phyloP scores from a whole-genome alignment of 164 flowering plant species.

The Umbellularia californica region DNA sequence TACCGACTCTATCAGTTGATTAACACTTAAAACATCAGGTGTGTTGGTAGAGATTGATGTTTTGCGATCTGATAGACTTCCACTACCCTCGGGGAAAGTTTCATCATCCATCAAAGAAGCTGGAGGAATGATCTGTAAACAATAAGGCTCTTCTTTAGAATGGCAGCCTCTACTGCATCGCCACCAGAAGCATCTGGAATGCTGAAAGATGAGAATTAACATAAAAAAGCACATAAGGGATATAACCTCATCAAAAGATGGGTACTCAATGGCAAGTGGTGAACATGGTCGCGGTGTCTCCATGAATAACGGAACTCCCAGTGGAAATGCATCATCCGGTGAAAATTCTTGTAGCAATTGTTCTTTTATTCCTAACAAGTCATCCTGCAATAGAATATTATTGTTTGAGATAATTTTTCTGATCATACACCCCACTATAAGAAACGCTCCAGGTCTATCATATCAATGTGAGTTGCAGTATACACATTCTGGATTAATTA shows the following conservation, averaged over 20 bases:
- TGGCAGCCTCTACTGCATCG: not conserved
- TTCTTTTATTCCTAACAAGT: conserved; percentile 38
- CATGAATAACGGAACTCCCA: conserved; percentile 66
- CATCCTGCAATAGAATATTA: conserved; percentile 44
- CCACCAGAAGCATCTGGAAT: not conserved
- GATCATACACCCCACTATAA: not conserved
- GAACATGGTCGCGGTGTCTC: conserved; percentile 76
- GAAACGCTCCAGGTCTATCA: not conserved
- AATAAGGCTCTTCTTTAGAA: conserved; percentile 2
- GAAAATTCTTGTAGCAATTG: conserved; percentile 63
- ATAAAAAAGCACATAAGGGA: not conserved
- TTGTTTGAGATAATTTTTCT: too few relatives aligned
- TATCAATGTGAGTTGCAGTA: not conserved
- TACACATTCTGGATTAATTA: not conserved
- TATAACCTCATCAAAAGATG: conserved; percentile 60
- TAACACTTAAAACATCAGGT: conserved; percentile 63
- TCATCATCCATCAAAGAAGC: conserved; percentile 56
- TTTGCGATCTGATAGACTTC: conserved; percentile 62
- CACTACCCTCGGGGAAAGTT: conserved; percentile 45
- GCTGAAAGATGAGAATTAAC: not conserved
- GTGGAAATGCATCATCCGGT: conserved; percentile 74
- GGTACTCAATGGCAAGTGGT: conserved; percentile 54
- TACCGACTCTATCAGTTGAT: conserved; percentile 84
- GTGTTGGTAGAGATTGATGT: conserved; percentile 47
- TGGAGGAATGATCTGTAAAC: conserved; percentile 39